Evolutionary conservation across 2,329 filamentous ascomycete genomes (phyloP), one percentile per base, ranked within the genome.

Genomic region (Rhytidhysteron rufulum): DNA sequence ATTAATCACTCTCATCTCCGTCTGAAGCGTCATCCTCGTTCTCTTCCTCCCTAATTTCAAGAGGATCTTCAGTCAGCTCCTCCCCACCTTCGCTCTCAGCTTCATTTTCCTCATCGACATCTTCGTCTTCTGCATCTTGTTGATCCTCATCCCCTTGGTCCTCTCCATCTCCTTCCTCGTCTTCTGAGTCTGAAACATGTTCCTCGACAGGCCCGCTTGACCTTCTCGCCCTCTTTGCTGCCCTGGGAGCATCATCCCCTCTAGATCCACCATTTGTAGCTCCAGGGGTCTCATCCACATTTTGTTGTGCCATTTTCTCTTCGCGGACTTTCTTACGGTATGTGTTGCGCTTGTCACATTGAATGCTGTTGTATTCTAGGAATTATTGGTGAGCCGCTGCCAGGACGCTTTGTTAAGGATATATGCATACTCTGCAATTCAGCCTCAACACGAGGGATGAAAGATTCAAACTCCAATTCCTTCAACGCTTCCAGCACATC

Each of bases 401-500:
- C 4, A n/a, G 18, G 30, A 10, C 30, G 25, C 10, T 5, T 35
- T 17, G 16, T 25, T n/a, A 13, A 22, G 31, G 6, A 30, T 11
- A 16, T 16, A 17, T 20, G 72, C 81, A 34, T 62, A 88, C 85
- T 88, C 31, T 79, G 78, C 59, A 89, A 83, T 64, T 91, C 87
- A 5, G 80, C 83, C 63, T 91, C 83, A 22, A 91, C 70, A 24
- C 80, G 73, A 11, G 79, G 77, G 41, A 88, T 71, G 59, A 90
- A 89, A n/a, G 74, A 74, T 35, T 76, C 74, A 47, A 87, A 87
- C 61, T 91, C 87, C 34, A 83, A 78, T 27, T 87, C 83, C n/a
- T 85, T 80, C 34, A 93, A 74, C 0, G 86, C 86, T 36, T 82
- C 80, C 57, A 90, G 82, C 30, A 93, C 85, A 58, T 91, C 86